Evolutionary conservation across 2,329 filamentous ascomycete genomes (phyloP), one percentile per base, ranked within the genome.

Genomic region (Nannizziopsis barbatae): DNA sequence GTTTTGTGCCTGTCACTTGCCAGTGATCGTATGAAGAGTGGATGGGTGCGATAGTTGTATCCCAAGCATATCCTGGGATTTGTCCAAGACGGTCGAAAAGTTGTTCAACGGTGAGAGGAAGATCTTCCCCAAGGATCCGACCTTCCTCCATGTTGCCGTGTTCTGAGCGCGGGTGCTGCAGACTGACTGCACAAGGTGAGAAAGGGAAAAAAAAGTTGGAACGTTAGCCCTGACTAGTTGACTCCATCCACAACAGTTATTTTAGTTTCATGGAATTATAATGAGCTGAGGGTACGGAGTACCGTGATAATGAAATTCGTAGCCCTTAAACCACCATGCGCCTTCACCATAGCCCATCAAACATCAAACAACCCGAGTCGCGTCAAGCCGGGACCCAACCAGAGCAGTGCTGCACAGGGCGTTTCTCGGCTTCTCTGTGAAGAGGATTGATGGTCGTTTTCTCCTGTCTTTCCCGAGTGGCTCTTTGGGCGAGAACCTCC

Each of bases 11-110:
- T 55, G 74, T 77, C 57, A 84, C 75, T 64, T 85, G 81, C 87
- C 89, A 96, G 70, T 89, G 88, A 64, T 93, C 87, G 67, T 95
- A 95, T 58, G 81, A 86, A 44, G 77, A 69, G 54, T 70, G 68
- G 45, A 69, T 66, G 7, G 67, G 68, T 44, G 65, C 62, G 52
- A 64, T 55, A 12, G 76, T 73, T 56, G 85, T 82, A 64, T 88
- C 83, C 84, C 84, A 89, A 5, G 76, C 79, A 62, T 86, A 88
- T 46, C 83, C 84, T 40, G 81, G 75, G 55, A 89, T 74, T 62
- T 86, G 82, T 53, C 77, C 75, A 55, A 89, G 73, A 44, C 84
- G 78, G 63, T 88, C 83, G 57, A 81, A 83, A 46, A 89, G 75
- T 58, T 81, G 78, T 55, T 75, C 71, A 38, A 82, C 83, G 51